A percentile compares a stretch with the other conserved stretches of the same genome.
Conservation (phyloP, 2,329 filamentous ascomycete genomes). For the Thelonectria olida region DNA sequence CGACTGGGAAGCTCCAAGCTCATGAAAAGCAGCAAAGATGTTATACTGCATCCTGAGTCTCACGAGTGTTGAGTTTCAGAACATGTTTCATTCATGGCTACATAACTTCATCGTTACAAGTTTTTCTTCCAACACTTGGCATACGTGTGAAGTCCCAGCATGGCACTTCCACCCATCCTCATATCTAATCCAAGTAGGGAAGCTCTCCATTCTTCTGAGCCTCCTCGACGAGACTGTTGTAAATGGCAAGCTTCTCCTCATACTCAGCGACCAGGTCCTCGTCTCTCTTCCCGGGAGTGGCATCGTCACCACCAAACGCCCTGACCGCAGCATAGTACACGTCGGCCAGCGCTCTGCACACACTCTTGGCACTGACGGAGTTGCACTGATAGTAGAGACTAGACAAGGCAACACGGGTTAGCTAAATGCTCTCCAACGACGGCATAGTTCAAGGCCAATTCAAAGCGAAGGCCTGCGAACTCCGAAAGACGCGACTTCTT, state of each 20-base stretch:
- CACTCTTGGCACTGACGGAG: conserved; percentile 7
- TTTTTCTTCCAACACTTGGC: no score
- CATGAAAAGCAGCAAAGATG: no score
- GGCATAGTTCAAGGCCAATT: no score
- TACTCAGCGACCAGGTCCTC: conserved; percentile 42
- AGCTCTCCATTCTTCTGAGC: conserved; percentile 44
- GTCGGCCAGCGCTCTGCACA: conserved; percentile 41
- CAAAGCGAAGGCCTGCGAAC: no score
- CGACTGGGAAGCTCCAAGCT: conserved; percentile 23
- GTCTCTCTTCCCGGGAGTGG: conserved; percentile 38
- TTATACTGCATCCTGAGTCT: no score
- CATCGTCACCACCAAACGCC: conserved; percentile 46
- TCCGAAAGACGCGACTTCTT: neutral
- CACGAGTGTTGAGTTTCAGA: no score
- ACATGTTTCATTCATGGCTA: no score
- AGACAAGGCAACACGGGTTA: neutral
- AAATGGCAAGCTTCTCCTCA: conserved; percentile 45
- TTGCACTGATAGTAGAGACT: conserved; percentile 19
- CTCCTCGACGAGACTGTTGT: conserved; percentile 45
- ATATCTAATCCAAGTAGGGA: conserved; percentile 12
- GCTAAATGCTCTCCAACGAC: neutral
- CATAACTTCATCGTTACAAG: no score
- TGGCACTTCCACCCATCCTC: neutral
- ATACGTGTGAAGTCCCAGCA: no score
- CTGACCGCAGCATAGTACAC: conserved; percentile 52